A percentile compares a stretch with the other conserved stretches of the same genome.
Evolutionary conservation across 306 rosid genomes (phyloP).

Genomic region (Canavalia ensiformis): DNA sequence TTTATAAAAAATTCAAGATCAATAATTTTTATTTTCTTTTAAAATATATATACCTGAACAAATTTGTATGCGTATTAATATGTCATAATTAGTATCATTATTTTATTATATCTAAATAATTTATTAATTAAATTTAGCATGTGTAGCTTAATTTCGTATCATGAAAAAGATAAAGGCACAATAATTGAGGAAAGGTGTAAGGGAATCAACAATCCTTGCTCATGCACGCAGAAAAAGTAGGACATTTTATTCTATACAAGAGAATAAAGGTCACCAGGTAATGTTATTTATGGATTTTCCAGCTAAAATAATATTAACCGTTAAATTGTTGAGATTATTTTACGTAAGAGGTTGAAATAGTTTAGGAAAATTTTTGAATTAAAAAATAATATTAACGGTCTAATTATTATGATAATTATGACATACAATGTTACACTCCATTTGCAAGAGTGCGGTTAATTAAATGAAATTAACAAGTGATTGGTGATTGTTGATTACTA

Average conservation of each 20-base stretch:
- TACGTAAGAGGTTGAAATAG: too few relatives aligned
- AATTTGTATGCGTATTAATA: too few relatives aligned
- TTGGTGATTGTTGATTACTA: background rate
- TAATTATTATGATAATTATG: background rate
- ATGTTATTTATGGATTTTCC: background rate
- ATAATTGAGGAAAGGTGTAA: conserved; percentile 4
- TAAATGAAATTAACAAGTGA: background rate
- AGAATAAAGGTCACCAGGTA: background rate
- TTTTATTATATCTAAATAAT: too few relatives aligned
- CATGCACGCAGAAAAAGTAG: conserved; percentile 19
- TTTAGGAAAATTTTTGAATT: too few relatives aligned
- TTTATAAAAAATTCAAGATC: too few relatives aligned
- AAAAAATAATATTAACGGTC: too few relatives aligned
- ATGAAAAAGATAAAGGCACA: background rate
- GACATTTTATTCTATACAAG: background rate
- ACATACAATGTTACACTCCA: background rate
- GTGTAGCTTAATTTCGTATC: too few relatives aligned
- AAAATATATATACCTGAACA: too few relatives aligned
- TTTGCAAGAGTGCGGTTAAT: background rate
- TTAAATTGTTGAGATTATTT: background rate
- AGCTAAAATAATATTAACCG: background rate
- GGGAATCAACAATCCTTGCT: conserved; percentile 1
- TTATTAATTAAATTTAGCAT: too few relatives aligned
- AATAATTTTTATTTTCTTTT: too few relatives aligned
- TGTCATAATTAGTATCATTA: too few relatives aligned